Conservation (phyloP, 2,329 filamentous ascomycete species). For the Akanthomyces lecanii region DNA sequence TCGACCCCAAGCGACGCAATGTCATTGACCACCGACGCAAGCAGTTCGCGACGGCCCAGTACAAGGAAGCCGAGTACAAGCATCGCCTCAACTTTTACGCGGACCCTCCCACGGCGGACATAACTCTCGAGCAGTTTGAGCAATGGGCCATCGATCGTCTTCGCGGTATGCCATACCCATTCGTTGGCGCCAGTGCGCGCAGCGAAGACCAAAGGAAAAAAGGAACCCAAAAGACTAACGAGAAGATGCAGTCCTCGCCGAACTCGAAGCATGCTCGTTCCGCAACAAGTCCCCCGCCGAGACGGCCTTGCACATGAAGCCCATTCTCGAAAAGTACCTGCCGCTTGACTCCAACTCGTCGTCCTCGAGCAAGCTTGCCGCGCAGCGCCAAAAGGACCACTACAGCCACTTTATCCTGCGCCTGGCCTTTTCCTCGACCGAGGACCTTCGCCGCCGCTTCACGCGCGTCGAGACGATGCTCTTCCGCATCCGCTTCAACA, state of each 20-base stretch:
- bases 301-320: conserved; percentile 77
- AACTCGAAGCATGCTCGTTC: conserved; percentile 92
- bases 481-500: conserved; percentile 75
- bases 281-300: conserved; percentile 84
- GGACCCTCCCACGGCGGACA: conserved; percentile 83
- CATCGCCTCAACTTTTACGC: conserved; percentile 90
- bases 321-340: conserved; percentile 81
- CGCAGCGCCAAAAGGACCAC: conserved; percentile 88
- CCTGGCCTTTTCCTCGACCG: conserved; percentile 85
- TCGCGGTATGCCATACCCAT: conserved; percentile 51
- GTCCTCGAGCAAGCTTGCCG: conserved; percentile 50
- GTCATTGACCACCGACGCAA: conserved; percentile 76
- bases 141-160: conserved; percentile 96
- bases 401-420: conserved; percentile 97
- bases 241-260: conserved; percentile 65
- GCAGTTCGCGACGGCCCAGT: conserved; percentile 76
- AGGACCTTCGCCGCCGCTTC: conserved; percentile 85
- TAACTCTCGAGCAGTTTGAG: conserved; percentile 95
- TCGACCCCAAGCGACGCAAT: conserved; percentile 69
- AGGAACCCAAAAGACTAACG: not conserved
- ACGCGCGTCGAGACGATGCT: conserved; percentile 82
- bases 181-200: not conserved
- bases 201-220: not conserved
- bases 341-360: conserved; percentile 75
- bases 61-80: conserved; percentile 74